Evolutionary conservation across 768 basidiomycete species (phyloP), one percentile per base, ranked within the genome.

Genomic region (Auricularia auricula-judae): DNA sequence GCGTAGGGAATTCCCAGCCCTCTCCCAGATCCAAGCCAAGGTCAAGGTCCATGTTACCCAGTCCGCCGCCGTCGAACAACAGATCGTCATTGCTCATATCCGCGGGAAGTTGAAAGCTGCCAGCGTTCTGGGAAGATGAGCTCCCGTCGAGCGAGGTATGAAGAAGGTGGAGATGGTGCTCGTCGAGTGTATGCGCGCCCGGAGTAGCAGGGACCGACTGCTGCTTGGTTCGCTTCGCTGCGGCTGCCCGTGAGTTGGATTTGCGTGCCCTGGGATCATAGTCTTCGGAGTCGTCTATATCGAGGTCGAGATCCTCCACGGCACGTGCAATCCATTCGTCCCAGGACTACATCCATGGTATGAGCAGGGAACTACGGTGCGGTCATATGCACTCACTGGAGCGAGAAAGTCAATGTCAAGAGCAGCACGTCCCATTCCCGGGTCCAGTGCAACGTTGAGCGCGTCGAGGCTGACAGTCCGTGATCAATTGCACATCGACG

Each of bases 101-200:
- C 2, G 62, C 69, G 8, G 64, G 70, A 47, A 85, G 81, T 39
- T 64, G 59, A 35, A 63, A 44, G 14, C 74, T 77, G 18, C 72
- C 79, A 11, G 76, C 82, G 4, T 72, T 71, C 64, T 85, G 84
- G 7, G 87, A 88, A 4, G 87, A 86, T 14, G 85, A 84, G 4
- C 47, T n/a, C 61, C 64, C 33, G 59, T 53, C 36, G 62, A 86
- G 68, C 88, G 84, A 0, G 88, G 88, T 34, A 79, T 80, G 3
- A 16, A 91, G 75, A 23, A 91, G 71, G 67, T 86, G 82, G 43
- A 87, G 84, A 66, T 87, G 83, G 66, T 86, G 81, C 70, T 92
- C 89, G 11, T 83, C 76, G n/a, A 92, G 80, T 42, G 85, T 90
- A 71, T 88, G 83, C 64, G 75, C 69, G 35, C 83, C 58, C 2